phyloP scores from a whole-genome alignment of 345 rosid species.

The Excoecaria cochinchinensis region DNA sequence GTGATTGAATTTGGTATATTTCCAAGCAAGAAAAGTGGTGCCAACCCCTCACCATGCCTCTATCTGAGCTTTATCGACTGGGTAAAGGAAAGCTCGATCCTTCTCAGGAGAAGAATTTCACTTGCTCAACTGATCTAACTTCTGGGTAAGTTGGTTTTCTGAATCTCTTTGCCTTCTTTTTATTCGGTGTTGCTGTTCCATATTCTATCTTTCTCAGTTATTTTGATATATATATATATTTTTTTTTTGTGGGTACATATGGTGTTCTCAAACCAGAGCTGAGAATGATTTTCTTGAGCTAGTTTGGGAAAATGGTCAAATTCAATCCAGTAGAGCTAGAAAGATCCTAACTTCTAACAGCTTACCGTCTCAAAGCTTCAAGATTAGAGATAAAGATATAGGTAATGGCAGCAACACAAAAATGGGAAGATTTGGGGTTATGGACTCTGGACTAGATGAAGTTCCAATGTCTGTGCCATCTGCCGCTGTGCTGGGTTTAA shows the following conservation, averaged over 20 bases:
- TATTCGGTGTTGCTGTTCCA: neutral
- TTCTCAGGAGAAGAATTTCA: constrained; percentile 40
- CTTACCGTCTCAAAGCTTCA: constrained; percentile 18
- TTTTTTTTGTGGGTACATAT: neutral
- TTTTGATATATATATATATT: neutral
- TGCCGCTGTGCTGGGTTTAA: constrained; percentile 40
- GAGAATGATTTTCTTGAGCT: constrained; percentile 64
- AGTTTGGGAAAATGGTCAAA: constrained; percentile 79
- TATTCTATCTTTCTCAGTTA: neutral
- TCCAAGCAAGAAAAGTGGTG: constrained; percentile 17
- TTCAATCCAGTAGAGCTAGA: constrained; percentile 55
- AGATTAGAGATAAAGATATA: constrained; percentile 36
- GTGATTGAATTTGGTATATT: constrained; percentile 23
- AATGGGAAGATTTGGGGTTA: constrained; percentile 31
- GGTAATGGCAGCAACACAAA: constrained; percentile 32
- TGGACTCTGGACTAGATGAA: constrained; percentile 43
- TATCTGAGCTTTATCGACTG: constrained; percentile 66
- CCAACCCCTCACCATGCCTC: constrained; percentile 55
- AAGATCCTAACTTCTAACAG: constrained; percentile 31
- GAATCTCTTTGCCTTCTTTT: neutral
- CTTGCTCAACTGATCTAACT: constrained; percentile 40
- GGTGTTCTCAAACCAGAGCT: constrained; percentile 45
- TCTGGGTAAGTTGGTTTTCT: constrained; percentile 49
- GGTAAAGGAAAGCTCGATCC: constrained; percentile 46
- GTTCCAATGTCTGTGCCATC: constrained; percentile 47